Percentiles rank a stretch among this genome's conserved stretches.
Conservation (phyloP, 306 rosid genomes). For the Cucurbita moschata region DNA sequence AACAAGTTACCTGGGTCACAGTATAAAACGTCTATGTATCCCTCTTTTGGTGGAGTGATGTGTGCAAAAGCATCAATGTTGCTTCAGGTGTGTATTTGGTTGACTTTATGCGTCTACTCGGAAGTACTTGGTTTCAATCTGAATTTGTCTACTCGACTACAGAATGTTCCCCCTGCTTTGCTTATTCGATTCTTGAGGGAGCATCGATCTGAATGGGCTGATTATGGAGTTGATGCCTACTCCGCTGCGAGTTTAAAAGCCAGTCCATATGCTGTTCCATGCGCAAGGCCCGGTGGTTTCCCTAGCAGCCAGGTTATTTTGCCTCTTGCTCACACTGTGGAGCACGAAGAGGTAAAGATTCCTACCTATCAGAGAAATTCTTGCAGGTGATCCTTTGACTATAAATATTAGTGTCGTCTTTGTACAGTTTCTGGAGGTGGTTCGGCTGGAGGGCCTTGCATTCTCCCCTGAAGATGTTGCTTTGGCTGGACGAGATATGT, state of each 20-base stretch:
- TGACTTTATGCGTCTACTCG: background rate
- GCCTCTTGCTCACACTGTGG: conserved; percentile 86
- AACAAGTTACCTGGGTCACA: conserved; percentile 59
- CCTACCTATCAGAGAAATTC: background rate
- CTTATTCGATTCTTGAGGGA: conserved; percentile 94
- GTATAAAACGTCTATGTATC: conserved; percentile 40
- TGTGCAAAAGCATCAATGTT: conserved; percentile 98
- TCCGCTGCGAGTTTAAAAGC: conserved; percentile 78
- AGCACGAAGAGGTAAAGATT: conserved; percentile 70
- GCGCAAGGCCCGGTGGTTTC: conserved; percentile 75
- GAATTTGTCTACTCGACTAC: background rate
- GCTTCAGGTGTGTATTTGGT: conserved; percentile 45
- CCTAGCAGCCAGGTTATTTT: conserved; percentile 81
- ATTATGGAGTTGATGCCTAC: conserved; percentile 89
- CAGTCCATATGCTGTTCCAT: conserved; percentile 76
- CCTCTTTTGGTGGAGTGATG: conserved; percentile 72
- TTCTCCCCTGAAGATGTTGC: conserved; percentile 80
- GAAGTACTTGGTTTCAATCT: background rate
- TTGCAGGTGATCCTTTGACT: background rate
- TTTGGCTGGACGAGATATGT: conserved; percentile 74
- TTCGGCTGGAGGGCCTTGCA: conserved; percentile 94
- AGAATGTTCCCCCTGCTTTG: conserved; percentile 97
- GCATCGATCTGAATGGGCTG: conserved; percentile 98
- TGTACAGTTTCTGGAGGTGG: conserved; percentile 81
- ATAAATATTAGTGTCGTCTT: background rate